Percentiles rank a stretch among this genome's conserved stretches.
Evolutionary conservation across 2,329 filamentous ascomycete genomes (phyloP).

Genomic region (Thelonectria rubi): DNA sequence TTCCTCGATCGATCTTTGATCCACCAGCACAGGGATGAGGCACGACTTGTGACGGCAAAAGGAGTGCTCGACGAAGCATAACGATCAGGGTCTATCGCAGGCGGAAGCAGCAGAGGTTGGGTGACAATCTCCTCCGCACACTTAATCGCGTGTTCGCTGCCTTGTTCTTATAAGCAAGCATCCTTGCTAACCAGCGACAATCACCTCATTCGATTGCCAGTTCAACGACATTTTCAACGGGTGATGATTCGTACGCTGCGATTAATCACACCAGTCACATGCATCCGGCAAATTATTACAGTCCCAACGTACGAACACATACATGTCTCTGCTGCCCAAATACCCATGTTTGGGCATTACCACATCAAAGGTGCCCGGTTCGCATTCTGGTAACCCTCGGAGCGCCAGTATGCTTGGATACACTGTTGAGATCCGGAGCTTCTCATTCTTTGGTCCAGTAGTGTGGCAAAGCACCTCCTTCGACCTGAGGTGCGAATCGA

Average conservation of each 20-base stretch:
- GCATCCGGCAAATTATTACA: not conserved
- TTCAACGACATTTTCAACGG: not conserved
- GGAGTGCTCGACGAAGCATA: not conserved
- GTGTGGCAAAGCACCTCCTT: not conserved
- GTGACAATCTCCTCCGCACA: not conserved
- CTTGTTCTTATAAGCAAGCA: not conserved
- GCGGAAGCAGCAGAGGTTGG: not conserved
- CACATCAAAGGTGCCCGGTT: not conserved
- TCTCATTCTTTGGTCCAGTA: not conserved
- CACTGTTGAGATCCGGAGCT: not conserved
- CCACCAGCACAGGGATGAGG: not conserved
- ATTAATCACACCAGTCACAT: not conserved
- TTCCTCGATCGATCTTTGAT: not conserved
- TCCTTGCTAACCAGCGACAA: not conserved
- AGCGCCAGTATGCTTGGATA: not conserved
- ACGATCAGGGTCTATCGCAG: conserved; percentile 2
- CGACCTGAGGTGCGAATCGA: not conserved
- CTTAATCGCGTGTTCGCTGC: not conserved
- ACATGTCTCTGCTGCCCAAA: not conserved
- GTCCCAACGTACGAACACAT: not conserved
- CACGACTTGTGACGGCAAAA: not conserved
- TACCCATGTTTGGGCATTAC: not conserved
- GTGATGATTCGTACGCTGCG: not conserved
- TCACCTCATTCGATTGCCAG: conserved; percentile 5
- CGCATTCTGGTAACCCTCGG: not conserved